phyloP scores from a whole-genome alignment of 176 grass and related monocot species.

The Bolboschoenus planiculmis region DNA sequence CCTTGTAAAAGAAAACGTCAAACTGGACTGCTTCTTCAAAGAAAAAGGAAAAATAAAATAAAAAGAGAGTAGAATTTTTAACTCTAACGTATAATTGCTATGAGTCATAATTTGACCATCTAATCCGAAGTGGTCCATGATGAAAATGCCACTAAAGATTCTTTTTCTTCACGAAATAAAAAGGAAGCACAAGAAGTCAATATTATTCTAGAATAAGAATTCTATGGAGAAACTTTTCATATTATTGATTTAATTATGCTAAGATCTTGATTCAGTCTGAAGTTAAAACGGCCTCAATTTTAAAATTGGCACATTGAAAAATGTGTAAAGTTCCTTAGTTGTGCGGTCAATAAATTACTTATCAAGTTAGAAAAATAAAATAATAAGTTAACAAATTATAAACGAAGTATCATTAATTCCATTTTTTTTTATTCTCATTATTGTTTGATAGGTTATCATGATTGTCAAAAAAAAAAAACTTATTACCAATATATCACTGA shows the following conservation, averaged over 20 bases:
- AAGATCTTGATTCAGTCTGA: background rate
- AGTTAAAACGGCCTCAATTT: background rate
- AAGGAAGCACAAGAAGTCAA: background rate
- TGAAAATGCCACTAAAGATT: conserved; percentile 4
- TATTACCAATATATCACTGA: no score
- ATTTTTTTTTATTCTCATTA: no score
- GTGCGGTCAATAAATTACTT: no score
- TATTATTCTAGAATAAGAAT: background rate
- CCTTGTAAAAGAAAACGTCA: no score
- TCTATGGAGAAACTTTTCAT: background rate
- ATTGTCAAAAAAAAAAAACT: no score
- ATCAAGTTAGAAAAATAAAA: no score
- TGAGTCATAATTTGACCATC: background rate
- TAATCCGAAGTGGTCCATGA: background rate
- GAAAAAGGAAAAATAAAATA: background rate
- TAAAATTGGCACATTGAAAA: background rate
- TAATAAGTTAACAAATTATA: no score
- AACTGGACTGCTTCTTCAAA: background rate
- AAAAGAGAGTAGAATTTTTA: background rate
- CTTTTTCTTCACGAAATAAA: conserved; percentile 16
- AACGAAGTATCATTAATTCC: no score
- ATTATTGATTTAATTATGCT: background rate
- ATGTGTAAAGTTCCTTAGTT: background rate
- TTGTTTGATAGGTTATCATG: no score
- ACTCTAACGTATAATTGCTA: background rate